Percentiles rank a stretch among this genome's conserved stretches.
Conservation (phyloP, 371 early-diverging fungal genomes). For the Syncephalastrum monosporum region DNA sequence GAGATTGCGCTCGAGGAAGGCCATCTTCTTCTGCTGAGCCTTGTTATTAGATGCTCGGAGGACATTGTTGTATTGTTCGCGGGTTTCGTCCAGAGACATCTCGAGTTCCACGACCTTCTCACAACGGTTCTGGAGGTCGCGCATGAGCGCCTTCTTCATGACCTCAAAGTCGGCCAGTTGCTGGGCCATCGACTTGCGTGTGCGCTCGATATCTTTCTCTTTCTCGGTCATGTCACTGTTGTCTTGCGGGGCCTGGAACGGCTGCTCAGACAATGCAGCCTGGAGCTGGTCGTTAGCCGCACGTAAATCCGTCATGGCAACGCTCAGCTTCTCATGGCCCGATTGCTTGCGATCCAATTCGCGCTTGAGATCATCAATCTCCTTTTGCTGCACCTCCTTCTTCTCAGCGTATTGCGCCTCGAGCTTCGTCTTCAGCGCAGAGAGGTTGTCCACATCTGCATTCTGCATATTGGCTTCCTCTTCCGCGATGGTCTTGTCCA, state of each 20-base stretch:
- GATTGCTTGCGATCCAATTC: constrained; percentile 68
- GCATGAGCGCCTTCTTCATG: constrained; percentile 95
- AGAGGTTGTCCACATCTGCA: constrained; percentile 65
- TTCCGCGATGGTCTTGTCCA: constrained; percentile 90
- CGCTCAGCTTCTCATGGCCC: constrained; percentile 65
- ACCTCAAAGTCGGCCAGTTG: constrained; percentile 93
- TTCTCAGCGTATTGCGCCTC: constrained; percentile 81
- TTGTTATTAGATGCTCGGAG: constrained; percentile 77
- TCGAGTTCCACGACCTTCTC: constrained; percentile 94
- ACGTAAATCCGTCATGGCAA: constrained; percentile 60
- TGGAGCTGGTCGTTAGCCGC: constrained; percentile 71
- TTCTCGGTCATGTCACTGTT: constrained; percentile 50
- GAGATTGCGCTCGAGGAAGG: constrained; percentile 90
- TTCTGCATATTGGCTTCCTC: constrained; percentile 72
- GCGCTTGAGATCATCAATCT: constrained; percentile 70
- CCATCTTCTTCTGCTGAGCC: constrained; percentile 90
- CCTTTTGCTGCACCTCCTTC: constrained; percentile 72
- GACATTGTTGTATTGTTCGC: constrained; percentile 86
- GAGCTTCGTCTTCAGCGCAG: constrained; percentile 78
- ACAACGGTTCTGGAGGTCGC: constrained; percentile 92
- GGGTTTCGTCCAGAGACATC: constrained; percentile 88
- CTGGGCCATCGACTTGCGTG: constrained; percentile 85
- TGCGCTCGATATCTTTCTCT: constrained; percentile 84
- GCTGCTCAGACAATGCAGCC: constrained; percentile 33
- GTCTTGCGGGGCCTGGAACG: constrained; percentile 11